Evolutionary conservation across 2,329 filamentous ascomycete genomes (phyloP), one percentile per base, ranked within the genome.

Genomic region (Cylindrodendrum hubeiense): DNA sequence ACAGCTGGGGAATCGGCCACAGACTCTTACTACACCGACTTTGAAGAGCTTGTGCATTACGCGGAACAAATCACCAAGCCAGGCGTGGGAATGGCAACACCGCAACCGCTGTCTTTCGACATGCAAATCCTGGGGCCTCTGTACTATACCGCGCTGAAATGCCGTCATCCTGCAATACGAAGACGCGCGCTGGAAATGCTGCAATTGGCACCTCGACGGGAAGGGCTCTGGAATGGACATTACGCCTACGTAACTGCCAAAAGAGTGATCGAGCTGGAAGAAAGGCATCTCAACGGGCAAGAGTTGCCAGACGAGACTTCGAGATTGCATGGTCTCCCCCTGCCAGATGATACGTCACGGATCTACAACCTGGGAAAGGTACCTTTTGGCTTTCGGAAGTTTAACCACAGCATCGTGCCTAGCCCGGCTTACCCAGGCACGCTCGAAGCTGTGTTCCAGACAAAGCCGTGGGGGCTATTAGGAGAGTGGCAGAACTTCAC

Each of bases 231-330:
- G 58, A 54, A 60, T 54, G 58, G 9, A 21, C 58, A 49, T 17
- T 24, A 60, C n/a, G 58, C 49, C 5, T 60, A 60, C n/a, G 47
- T 46, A 53, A 60, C 58, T 47, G 58, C 58, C 28, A 60, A 60
- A 30, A n/a, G 58, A 30, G 19, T 54, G 8, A 49, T 60, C 26
- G 49, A 60, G 26, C 4, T 60, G 28, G 58, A 60, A 47, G 58
- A 60, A 41, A 46, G 21, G 8, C 26, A 60, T 53, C 34, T 60
- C 19, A 30, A 60, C 26, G 50, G 15, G 26, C 10, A 54, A 39
- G 49, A 13, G 22, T 26, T 53, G 8, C 58, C 58, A 60, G 39
- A 54, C 4, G 58, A 60, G 41, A 41, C 39, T 41, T 53, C 28
- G 7, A 60, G 51, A 22, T 3, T 54, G 33, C 22, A 50, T 50